Conservation (phyloP, 306 rosid genomes). For the Castanospermum australe region DNA sequence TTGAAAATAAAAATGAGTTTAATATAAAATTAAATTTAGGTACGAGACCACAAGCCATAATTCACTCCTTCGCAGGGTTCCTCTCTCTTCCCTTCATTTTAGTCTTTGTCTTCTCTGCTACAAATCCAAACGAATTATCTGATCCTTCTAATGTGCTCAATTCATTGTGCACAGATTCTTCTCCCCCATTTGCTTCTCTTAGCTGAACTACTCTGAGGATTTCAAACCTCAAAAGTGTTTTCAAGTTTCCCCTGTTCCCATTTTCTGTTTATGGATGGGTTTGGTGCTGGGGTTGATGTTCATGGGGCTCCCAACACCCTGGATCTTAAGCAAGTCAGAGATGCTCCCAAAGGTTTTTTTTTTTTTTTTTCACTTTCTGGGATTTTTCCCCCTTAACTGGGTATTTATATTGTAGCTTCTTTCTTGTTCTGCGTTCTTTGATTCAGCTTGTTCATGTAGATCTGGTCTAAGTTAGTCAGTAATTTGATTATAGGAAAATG, state of each 20-base stretch:
- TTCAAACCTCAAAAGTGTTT: slow-evolving; percentile 18
- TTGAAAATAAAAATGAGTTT: no score
- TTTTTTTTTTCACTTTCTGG: not conserved
- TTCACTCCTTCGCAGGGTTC: slow-evolving; percentile 10
- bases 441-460: slow-evolving; percentile 20
- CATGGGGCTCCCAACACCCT: slow-evolving; percentile 47
- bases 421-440: not conserved
- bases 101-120: not conserved
- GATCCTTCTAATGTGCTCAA: no score
- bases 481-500: not conserved
- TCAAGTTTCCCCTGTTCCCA: not conserved
- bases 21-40: not conserved
- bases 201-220: slow-evolving; percentile 30
- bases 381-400: not conserved
- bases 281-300: slow-evolving; percentile 50
- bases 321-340: slow-evolving; percentile 51
- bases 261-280: slow-evolving; percentile 57
- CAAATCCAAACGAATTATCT: not conserved
- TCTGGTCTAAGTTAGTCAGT: slow-evolving; percentile 16
- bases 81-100: not conserved
- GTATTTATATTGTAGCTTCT: not conserved
- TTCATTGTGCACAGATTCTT: no score
- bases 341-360: slow-evolving; percentile 52
- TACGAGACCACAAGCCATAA: slow-evolving; percentile 12
- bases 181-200: no score